Evolutionary conservation across 2,329 filamentous ascomycete species (phyloP).

Genomic region (Zarea fungicola): DNA sequence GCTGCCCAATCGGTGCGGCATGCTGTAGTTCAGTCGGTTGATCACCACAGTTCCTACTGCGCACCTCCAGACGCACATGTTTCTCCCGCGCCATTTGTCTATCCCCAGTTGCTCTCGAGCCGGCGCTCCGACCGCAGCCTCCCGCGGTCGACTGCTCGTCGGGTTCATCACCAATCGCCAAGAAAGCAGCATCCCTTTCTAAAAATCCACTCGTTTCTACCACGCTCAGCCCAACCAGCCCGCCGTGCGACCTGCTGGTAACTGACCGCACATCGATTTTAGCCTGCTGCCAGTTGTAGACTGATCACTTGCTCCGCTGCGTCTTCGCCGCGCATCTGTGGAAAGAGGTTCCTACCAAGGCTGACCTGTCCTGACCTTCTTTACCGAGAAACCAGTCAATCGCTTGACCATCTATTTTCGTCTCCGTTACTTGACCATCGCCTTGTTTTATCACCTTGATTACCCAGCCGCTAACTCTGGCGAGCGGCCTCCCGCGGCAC

Average conservation of each 20-base stretch:
- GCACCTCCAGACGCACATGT: not conserved
- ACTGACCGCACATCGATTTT: not conserved
- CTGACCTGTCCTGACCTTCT: not conserved
- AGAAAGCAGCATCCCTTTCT: not conserved
- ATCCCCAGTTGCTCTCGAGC: not conserved
- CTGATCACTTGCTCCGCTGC: not conserved
- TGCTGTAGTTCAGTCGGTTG: not conserved
- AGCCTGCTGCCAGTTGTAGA: not conserved
- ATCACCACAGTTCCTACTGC: not conserved
- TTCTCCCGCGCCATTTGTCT: not conserved
- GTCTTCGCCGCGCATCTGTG: conserved; percentile 6
- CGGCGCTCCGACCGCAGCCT: conserved; percentile 4
- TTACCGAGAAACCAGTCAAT: conserved; percentile 3
- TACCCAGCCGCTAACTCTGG: too few relatives aligned
- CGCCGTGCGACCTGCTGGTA: not conserved
- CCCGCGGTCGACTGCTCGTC: not conserved
- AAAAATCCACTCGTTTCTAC: not conserved
- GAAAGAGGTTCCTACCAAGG: conserved; percentile 1
- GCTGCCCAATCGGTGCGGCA: too few relatives aligned
- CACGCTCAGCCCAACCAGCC: not conserved
- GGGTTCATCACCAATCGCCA: not conserved
- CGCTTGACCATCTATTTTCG: not conserved
- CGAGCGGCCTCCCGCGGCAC: not conserved
- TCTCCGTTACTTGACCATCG: not conserved
- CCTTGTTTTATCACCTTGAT: too few relatives aligned